Evolutionary conservation across 768 basidiomycete species (phyloP).

Genomic region (Cantharellus anzutake): DNA sequence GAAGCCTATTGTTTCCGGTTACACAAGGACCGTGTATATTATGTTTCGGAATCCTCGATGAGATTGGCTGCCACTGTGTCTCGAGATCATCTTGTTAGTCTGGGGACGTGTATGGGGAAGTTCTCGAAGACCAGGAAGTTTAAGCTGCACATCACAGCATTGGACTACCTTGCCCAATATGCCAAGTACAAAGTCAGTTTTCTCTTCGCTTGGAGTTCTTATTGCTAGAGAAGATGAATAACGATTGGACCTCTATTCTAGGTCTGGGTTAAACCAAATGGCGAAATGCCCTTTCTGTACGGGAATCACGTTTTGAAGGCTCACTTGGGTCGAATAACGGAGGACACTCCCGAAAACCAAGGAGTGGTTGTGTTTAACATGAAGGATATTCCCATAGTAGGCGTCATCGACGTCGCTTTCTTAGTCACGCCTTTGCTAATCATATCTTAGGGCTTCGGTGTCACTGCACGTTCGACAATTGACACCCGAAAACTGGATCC

Average conservation of each 20-base stretch:
- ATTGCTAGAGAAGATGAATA: not conserved
- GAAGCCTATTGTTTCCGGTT: constrained; percentile 92
- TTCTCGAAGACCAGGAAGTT: constrained; percentile 96
- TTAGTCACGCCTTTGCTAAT: not conserved
- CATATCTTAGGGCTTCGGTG: constrained; percentile 71
- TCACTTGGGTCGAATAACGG: constrained; percentile 95
- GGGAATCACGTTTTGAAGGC: constrained; percentile 98
- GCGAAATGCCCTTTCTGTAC: constrained; percentile 98
- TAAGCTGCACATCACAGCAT: constrained; percentile 84
- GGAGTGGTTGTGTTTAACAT: constrained; percentile 94
- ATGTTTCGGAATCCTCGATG: constrained; percentile 91
- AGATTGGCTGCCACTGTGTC: constrained; percentile 83
- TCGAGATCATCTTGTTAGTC: constrained; percentile 73
- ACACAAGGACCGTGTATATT: constrained; percentile 88
- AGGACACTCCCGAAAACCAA: constrained; percentile 97
- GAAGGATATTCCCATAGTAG: constrained; percentile 81
- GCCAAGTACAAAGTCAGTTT: constrained; percentile 81
- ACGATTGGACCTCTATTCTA: constrained; percentile 15
- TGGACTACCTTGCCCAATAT: constrained; percentile 88
- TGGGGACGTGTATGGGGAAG: constrained; percentile 95
- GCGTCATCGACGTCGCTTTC: constrained; percentile 11
- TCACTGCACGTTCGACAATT: constrained; percentile 85
- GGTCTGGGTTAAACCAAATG: constrained; percentile 99
- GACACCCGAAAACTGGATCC: constrained; percentile 97
- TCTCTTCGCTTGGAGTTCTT: not conserved